These are phyloP conservation scores for Leishmania gerbilli DNA, from an alignment of 208 protist genomes.

Conservation along the genomic window DNA sequence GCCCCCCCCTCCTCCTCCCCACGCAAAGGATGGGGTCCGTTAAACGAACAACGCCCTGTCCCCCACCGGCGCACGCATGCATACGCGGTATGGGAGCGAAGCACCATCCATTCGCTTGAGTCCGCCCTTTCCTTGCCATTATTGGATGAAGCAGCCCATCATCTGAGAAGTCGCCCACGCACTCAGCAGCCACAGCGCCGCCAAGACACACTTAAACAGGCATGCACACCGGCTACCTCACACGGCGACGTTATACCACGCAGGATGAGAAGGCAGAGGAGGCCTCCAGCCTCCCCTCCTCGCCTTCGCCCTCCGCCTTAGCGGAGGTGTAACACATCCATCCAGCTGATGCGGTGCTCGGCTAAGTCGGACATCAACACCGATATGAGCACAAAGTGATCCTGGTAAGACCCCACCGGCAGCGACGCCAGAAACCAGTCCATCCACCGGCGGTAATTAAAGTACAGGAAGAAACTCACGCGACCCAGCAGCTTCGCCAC, in stretches of 20 bases:
- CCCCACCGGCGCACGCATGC: not conserved
- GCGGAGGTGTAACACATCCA: slow-evolving; percentile 15
- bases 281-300: not conserved
- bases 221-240: not conserved
- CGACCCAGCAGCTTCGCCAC: slow-evolving; percentile 21
- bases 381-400: slow-evolving; percentile 31
- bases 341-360: slow-evolving; percentile 31
- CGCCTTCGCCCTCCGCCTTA: not conserved
- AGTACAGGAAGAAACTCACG: slow-evolving; percentile 30
- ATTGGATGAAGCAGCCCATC: not conserved
- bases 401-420: slow-evolving; percentile 25
- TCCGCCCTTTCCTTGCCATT: not conserved
- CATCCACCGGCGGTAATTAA: slow-evolving; percentile 34
- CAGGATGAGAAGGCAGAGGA: not conserved
- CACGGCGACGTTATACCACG: not conserved
- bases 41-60: not conserved
- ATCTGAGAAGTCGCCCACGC: not conserved
- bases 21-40: not conserved
- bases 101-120: not conserved
- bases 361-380: slow-evolving; percentile 30
- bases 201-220: not conserved
- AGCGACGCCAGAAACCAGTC: slow-evolving; percentile 30
- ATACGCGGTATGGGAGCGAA: not conserved
- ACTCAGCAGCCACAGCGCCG: not conserved
- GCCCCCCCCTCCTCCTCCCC: not conserved